Evolutionary conservation across 179 eudicot genomes (phyloP), one percentile per base, ranked within the genome.

Genomic region (Beta macrorhiza): DNA sequence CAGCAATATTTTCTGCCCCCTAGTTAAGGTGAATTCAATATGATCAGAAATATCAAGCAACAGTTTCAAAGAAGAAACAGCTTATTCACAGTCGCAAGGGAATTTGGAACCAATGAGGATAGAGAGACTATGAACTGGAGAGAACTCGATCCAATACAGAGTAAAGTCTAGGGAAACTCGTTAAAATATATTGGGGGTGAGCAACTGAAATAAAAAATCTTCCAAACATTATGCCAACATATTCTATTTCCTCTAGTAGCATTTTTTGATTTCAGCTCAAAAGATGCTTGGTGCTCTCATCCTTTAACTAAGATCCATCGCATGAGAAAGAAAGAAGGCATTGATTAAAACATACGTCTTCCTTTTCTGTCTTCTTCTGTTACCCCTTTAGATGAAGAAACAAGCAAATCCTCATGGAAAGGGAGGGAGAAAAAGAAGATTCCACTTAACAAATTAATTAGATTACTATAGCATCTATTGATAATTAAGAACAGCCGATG

Each of bases 1-100:
- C 97, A 0, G 97, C 99, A 62, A 96, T 88, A 84, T 87, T 90
- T 82, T 90, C 91, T 62, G 97, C 97, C 78, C 99, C 99, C 99
- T 96, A 85, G 81, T 59, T 73, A 67, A n/a, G 6, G 25, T 22
- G 51, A 71, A 67, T 71, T 73, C 69, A 74, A 45, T 44, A 74
- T 70, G 42, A 45, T 52, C 12, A 80, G 62, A 73, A 74, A 20
- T 72, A 72, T 72, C 25, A 53, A 68, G 55, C 61, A 76, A 49
- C 29, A 64, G 57, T 67, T n/a, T 59, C n/a, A 45, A 62, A 62
- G 51, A 78, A 42, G 47, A 51, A 52, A 52, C 16, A 82, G 52
- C 37, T 55, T 20, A 22, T 51, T 17, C 64, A 81, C 47, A 76
- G 37, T 7, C 15, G 17, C 14, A 49, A 4, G 7, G 32, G 8